Base-by-base conservation (phyloP, 140 eudicot species). In the Anethum foeniculum region DNA sequence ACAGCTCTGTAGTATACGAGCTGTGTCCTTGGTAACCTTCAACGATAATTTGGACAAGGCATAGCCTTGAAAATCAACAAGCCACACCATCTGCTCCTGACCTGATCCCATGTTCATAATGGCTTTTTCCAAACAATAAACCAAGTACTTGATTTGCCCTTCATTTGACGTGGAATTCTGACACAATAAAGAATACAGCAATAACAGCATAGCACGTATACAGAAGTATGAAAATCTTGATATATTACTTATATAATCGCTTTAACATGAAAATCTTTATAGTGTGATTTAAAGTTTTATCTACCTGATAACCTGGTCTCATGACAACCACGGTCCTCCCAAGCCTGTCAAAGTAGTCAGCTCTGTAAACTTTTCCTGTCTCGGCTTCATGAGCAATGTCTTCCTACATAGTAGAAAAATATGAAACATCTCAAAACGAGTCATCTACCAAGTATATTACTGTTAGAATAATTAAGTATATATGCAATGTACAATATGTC, bases 11-110 rank as follows among this genome's bases (percentile, higher is more conserved):
- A 79, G 32, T 8, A 83, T 36, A 58, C 64, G 77, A 38, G 81
- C 80, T 52, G 86, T 83, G 74, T 83, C 86, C 44, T 64, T 34
- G 21, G 83, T 52, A 44, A 78, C 79, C 44, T 83, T 79, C 25
- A 83, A 74, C 27, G 86, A 78, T 43, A 83, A 32, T 47, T 79
- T 75, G 32, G 85, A 65, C 83, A 83, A 80, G 78, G 69, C 80
- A 84, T 84, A 86, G 30, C 78, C 75, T 71, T 83, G 69, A 49
- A 86, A 86, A 82, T 86, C 86, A 34, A 86, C 83, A 38, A 86
- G 69, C 89, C 89, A 86, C 10, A 81, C 85, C 91, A 87, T 87
- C 78, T 85, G 91, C 80, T 83, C 91, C 71, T 82, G 88, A 41
- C 81, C 84, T 9, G 79, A 64, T 12, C 75, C 73, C 21, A 87